Base-by-base conservation (phyloP, 139 green algal genomes). In the Nannochloris sp. region DNA sequence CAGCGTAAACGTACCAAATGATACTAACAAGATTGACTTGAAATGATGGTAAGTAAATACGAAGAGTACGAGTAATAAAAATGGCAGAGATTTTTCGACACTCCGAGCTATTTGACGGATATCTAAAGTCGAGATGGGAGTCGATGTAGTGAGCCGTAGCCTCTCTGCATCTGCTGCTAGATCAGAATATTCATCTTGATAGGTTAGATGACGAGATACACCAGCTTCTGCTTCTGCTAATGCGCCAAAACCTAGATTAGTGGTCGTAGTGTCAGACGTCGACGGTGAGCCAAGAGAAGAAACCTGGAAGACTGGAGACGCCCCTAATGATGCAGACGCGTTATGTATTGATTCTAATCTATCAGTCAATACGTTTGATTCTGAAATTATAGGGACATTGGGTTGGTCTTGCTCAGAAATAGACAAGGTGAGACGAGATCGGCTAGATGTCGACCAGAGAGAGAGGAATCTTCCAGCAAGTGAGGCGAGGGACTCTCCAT, bases 51-150 rank as follows among this genome's bases (percentile, higher is more conserved):
- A 70, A 2, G 75, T n/a, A 24, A 85, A 85, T 0, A 85, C 32
- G 13, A 83, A 36, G 4, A 61, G 31, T 24, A 85, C 64, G 10
- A 85, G 61, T 4, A 47, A 32, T 1, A 77, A 33, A 32, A 70
- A 85, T 3, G 79, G 79, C 14, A 70, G 60, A 13, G 67, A 36
- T 9, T 60, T 65, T 42, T 85, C 79, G 31, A 85, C 33, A 60
- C 76, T 73, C 5, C 38, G 53, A 12, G 57, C 72, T 6, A 68
- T 24, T 19, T 9, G 48, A 36, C 9, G 9, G 9, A 59, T 59
- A 12, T 27, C 48, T 59, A 12, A 12, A 12, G 12, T 12, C 9
- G 48, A 59, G 23, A 36, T 47, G 27, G 56, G 27, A 12, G 56
- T n/a, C 19, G n/a, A 24, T n/a, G n/a, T n/a, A 64, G 56, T 64